Percentiles rank a stretch among this genome's conserved stretches.
Conservation (phyloP, 257 asterid genomes). For the Misopates orontium region DNA sequence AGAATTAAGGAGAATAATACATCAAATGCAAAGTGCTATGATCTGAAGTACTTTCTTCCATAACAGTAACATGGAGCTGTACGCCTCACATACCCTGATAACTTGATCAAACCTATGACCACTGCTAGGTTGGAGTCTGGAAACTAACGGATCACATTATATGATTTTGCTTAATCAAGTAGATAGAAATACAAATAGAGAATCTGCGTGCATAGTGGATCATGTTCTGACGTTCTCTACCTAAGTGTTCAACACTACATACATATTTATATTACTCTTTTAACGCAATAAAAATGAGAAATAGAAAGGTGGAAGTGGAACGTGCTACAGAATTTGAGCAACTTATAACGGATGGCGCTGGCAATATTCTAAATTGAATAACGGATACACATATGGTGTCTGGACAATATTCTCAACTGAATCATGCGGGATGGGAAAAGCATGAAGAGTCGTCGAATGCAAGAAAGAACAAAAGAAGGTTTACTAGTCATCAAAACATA, state of each 20-base stretch:
- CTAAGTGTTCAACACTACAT: neutral
- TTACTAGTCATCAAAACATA: neutral
- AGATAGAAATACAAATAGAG: neutral
- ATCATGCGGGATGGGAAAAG: neutral
- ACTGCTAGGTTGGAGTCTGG: neutral
- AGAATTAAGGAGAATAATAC: too few relatives aligned
- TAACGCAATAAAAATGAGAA: neutral
- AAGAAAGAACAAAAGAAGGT: neutral
- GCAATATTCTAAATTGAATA: too few relatives aligned
- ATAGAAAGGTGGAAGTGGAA: neutral
- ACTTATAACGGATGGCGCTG: neutral
- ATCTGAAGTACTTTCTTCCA: neutral
- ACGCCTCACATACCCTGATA: neutral
- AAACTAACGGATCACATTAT: neutral
- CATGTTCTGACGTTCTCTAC: neutral
- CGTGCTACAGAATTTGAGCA: neutral
- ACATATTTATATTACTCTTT: neutral
- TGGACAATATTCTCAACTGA: neutral
- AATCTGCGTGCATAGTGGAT: neutral
- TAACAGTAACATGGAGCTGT: neutral
- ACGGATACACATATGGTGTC: neutral
- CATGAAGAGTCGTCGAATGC: neutral
- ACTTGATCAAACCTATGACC: neutral
- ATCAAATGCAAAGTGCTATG: neutral
- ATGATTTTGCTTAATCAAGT: too few relatives aligned